These are phyloP conservation scores for Onygenales sp. DNA, from an alignment of 2,329 filamentous ascomycete genomes.

Conservation along the genomic window DNA sequence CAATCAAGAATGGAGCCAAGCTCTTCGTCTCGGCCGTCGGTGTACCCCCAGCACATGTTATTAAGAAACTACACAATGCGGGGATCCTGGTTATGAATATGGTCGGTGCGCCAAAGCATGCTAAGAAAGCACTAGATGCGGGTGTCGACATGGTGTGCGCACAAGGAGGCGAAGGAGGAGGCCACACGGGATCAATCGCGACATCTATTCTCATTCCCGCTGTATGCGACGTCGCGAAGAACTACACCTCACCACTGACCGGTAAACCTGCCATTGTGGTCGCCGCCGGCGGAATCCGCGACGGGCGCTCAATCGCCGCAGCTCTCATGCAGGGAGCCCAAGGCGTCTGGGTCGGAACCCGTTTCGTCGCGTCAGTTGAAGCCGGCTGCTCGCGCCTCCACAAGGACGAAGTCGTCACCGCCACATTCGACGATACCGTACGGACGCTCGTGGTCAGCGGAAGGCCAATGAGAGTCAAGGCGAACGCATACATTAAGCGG, in stretches of 20 bases:
- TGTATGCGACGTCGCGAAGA: constrained; percentile 70
- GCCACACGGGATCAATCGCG: constrained; percentile 80
- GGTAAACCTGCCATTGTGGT: constrained; percentile 68
- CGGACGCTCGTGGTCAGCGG: constrained; percentile 75
- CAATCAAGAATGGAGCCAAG: constrained; percentile 68
- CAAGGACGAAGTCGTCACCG: constrained; percentile 74
- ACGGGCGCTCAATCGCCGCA: constrained; percentile 69
- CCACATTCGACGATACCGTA: constrained; percentile 67
- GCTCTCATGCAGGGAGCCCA: constrained; percentile 77
- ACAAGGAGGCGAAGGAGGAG: constrained; percentile 88
- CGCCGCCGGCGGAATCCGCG: constrained; percentile 75
- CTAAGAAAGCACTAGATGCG: constrained; percentile 71
- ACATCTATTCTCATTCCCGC: constrained; percentile 77
- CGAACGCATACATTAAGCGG: constrained; percentile 70
- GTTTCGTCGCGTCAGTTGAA: constrained; percentile 77
- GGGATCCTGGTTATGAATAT: constrained; percentile 91
- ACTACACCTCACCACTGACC: constrained; percentile 60
- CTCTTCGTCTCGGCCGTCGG: constrained; percentile 84
- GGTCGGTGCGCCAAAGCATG: constrained; percentile 87
- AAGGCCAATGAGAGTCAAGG: constrained; percentile 66
- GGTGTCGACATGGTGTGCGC: constrained; percentile 86
- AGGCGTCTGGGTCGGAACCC: constrained; percentile 87
- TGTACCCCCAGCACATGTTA: constrained; percentile 65
- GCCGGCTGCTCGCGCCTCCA: constrained; percentile 71
- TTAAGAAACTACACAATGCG: constrained; percentile 65